Base-by-base conservation (phyloP, 352 stramenopile genomes). In the Discostella stelligera region DNA sequence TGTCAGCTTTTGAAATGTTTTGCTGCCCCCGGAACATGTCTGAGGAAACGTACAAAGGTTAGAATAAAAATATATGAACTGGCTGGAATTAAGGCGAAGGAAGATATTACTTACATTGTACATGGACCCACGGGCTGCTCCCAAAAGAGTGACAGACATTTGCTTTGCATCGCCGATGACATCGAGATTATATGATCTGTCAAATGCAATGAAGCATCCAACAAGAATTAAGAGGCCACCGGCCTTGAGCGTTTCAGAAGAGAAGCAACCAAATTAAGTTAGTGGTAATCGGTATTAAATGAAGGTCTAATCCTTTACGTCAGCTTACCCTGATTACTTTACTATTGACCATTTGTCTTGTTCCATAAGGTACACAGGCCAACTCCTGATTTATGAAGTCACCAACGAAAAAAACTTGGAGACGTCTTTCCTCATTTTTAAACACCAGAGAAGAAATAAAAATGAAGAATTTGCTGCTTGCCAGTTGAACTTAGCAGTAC, bases 81-180 rank as follows among this genome's bases (percentile, higher is more conserved):
- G 44, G 27, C 27, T 32, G 27, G 27, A 32, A 32, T 32, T 56
- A 56, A 41, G 25, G 21, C 20, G 25, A 25, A 49, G 18, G 20
- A 16, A 41, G 39, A 7, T 1, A 73, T 61, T 21, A 61, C 73
- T 74, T 59, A 81, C 73, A 78, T 96, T 90, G 94, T 97, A 59
- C 77, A 90, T 59, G 68, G 79, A 72, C 80, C 90, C 18, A 71
- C 88, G 48, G 84, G 20, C 61, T 37, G 13, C 60, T 21, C 73
- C 73, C 9, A 64, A 55, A 14, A 81, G 73, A 30, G n/a, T 52
- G 20, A 16, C 14, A 55, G 61, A 55, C 46, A 74, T 44, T 27
- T 49, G 0, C 49, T 53, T 73, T 48, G 62, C 65, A 14, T 63
- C 53, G 11, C 50, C 39, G 16, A 79, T 30, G 50, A 73, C 69